phyloP scores from a whole-genome alignment of 2,329 filamentous ascomycete species.

The Ascocoryne sarcoides region DNA sequence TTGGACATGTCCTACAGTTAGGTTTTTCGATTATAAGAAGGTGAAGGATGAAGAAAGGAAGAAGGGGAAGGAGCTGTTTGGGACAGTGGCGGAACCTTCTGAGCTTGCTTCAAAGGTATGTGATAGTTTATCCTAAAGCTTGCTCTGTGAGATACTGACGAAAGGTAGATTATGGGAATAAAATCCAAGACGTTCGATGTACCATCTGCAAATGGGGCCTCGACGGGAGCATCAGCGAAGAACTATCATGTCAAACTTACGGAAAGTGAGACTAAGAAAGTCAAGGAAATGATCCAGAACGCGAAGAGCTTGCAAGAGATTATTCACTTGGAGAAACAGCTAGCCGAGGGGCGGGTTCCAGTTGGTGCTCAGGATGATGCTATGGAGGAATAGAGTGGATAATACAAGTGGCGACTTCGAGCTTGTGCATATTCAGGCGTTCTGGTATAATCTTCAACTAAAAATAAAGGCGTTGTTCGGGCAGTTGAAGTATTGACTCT shows the following conservation, averaged over 20 bases:
- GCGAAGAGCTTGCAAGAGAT: slow-evolving; percentile 89
- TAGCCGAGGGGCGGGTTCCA: slow-evolving; percentile 82
- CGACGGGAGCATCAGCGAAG: slow-evolving; percentile 38
- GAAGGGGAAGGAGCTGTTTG: slow-evolving; percentile 73
- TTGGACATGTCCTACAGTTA: slow-evolving; percentile 74
- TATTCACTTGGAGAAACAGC: slow-evolving; percentile 77
- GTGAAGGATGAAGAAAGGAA: slow-evolving; percentile 79
- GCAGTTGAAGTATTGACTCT: slow-evolving; percentile 1
- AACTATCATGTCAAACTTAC: slow-evolving; percentile 77
- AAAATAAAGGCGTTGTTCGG: slow-evolving; percentile 4
- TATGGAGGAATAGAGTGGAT: slow-evolving; percentile 50
- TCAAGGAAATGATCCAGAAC: slow-evolving; percentile 80
- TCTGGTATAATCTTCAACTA: slow-evolving; percentile 7
- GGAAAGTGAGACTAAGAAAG: slow-evolving; percentile 74
- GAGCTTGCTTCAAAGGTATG: slow-evolving; percentile 64
- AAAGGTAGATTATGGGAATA: slow-evolving; percentile 62
- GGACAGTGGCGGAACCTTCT: slow-evolving; percentile 67
- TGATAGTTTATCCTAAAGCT: background rate
- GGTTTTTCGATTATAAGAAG: slow-evolving; percentile 88
- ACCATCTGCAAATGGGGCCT: slow-evolving; percentile 37
- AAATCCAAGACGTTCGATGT: slow-evolving; percentile 71
- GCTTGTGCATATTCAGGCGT: slow-evolving; percentile 7
- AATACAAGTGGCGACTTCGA: slow-evolving; percentile 1
- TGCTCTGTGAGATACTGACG: slow-evolving; percentile 1
- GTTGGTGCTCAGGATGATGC: slow-evolving; percentile 49